Evolutionary conservation across 1,284 basidiomycete genomes (phyloP).

Genomic region (Singerocomus rubriflavus): DNA sequence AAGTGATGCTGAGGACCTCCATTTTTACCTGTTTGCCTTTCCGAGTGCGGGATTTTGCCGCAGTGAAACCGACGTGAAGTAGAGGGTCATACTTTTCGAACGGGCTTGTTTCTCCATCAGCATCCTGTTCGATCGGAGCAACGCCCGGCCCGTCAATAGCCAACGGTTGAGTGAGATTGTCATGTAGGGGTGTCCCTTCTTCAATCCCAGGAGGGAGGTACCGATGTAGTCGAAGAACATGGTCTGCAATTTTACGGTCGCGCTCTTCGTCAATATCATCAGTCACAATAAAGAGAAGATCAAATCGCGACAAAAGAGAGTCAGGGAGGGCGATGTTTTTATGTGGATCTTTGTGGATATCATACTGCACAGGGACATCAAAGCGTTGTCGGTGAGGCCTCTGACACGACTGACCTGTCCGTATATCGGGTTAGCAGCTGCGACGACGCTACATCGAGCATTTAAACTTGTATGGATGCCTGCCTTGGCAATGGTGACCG

Average conservation of each 20-base stretch:
- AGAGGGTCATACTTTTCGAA: constrained; percentile 98
- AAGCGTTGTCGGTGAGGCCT: not conserved
- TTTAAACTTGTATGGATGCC: constrained; percentile 99
- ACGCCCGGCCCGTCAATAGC: constrained; percentile 75
- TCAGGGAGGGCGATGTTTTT: constrained; percentile 98
- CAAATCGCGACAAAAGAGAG: constrained; percentile 98
- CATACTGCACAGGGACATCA: constrained; percentile 66
- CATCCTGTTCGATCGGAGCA: constrained; percentile 51
- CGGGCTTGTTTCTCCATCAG: constrained; percentile 64
- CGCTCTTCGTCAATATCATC: constrained; percentile 96
- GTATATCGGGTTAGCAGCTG: constrained; percentile 98
- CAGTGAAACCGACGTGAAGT: constrained; percentile 80
- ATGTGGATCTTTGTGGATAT: constrained; percentile 99
- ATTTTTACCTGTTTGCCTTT: constrained; percentile 62
- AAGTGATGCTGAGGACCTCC: constrained; percentile 90
- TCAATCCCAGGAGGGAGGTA: constrained; percentile 96
- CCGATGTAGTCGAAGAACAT: constrained; percentile 96
- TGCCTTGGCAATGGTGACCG: constrained; percentile 98
- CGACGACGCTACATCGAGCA: constrained; percentile 96
- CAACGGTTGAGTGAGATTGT: constrained; percentile 86
- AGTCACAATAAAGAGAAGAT: constrained; percentile 96
- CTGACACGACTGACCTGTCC: constrained; percentile 68
- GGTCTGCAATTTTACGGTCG: constrained; percentile 95
- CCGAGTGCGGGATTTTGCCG: constrained; percentile 53
- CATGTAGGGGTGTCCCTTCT: constrained; percentile 87